phyloP scores from a whole-genome alignment of 305 asterid species.

The Rubia balearica region DNA sequence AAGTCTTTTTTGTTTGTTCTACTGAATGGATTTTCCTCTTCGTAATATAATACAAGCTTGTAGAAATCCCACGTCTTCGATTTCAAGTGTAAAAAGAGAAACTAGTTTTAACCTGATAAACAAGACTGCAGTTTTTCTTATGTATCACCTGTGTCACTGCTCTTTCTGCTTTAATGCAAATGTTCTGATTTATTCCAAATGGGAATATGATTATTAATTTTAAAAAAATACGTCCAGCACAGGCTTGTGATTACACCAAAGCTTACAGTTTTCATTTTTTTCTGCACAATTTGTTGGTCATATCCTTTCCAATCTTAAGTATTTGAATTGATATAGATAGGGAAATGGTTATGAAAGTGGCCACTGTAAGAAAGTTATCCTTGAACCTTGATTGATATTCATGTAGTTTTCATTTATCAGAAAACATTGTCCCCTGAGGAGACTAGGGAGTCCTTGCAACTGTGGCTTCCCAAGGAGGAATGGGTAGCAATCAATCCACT shows the following conservation, averaged over 20 bases:
- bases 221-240: neutral
- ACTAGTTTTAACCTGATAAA: neutral
- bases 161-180: neutral
- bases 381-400: neutral
- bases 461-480: conserved; percentile 98
- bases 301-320: neutral
- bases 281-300: neutral
- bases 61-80: neutral
- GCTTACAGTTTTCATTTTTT: neutral
- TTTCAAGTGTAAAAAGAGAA: neutral
- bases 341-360: neutral
- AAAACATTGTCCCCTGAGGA: conserved; percentile 75
- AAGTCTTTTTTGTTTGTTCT: neutral
- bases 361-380: neutral
- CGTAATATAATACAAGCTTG: neutral
- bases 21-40: neutral
- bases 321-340: neutral
- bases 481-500: conserved; percentile 98
- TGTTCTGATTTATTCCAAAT: neutral
- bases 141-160: neutral
- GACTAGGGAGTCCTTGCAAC: conserved; percentile 80
- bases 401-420: conserved; percentile 27
- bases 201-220: neutral
- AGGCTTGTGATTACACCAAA: neutral
- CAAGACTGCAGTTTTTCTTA: neutral